Evolutionary conservation across 1,284 basidiomycete species (phyloP), one percentile per base, ranked within the genome.

Genomic region (Psilocybe mexicana): DNA sequence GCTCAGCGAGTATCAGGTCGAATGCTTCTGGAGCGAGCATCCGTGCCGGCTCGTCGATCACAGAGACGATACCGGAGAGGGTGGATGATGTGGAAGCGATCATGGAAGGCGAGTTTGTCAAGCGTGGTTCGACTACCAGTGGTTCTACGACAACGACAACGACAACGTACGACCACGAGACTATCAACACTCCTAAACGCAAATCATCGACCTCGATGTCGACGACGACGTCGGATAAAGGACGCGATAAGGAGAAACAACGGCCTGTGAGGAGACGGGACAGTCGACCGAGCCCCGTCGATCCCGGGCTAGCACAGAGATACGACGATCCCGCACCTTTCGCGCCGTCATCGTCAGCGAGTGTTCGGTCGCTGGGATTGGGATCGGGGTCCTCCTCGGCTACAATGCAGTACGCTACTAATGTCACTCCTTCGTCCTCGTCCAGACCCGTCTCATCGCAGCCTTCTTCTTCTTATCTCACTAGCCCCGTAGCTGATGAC

Each of bases 1-100:
- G 78, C 61, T 72, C 66, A 0, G 69, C 77, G 35, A 79, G 76
- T 51, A 69, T 66, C 23, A 69, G 70, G 14, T 76, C 74, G 23
- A 69, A 60, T 11, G 71, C 71, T 25, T 71, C 75, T 26, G 55
- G 58, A 0, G 53, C 58, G 30, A 66, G 66, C 44, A 52, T 57
- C 28, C 66, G 66, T 44, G 64, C 66, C 55, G 72, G 52, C 58
- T 69, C 35, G n/a, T 67, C 64, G 40, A 70, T 54, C 61, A 65
- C 60, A 12, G 69, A 65, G 47, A 65, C 66, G 26, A 72, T 71
- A 43, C 63, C 64, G 46, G 63, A 71, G 67, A 55, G 57, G 62
- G n/a, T 65, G 61, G 60, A 71, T 65, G 53, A 70, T 63, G 60
- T 65, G 63, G 52, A 63, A 25, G 63, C 59, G 18, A 50, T 50